phyloP scores from a whole-genome alignment of 2,329 filamentous ascomycete species.

The Didymella exigua region DNA sequence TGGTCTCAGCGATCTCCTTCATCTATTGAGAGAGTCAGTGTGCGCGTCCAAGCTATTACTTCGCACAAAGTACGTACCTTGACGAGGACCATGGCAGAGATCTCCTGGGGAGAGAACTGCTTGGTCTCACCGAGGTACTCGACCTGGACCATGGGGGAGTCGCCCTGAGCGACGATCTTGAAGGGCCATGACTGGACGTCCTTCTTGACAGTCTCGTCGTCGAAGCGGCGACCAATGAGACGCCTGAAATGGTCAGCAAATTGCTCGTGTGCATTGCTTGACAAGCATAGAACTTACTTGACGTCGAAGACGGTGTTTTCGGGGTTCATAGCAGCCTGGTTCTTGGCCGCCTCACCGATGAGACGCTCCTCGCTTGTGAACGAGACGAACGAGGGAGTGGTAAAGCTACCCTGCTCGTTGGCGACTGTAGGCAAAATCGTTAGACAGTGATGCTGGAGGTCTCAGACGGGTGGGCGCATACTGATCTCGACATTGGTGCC shows the following conservation, averaged over 20 bases:
- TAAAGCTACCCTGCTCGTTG: slow-evolving; percentile 99
- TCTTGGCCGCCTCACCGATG: slow-evolving; percentile 99
- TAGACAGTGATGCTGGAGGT: slow-evolving; percentile 22
- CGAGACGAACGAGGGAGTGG: slow-evolving; percentile 97
- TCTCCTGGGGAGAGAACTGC: slow-evolving; percentile 96
- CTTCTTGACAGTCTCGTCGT: slow-evolving; percentile 97
- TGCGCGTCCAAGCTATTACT: neutral
- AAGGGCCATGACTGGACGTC: slow-evolving; percentile 99
- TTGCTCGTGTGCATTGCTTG: neutral
- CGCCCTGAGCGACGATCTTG: slow-evolving; percentile 91
- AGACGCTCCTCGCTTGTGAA: slow-evolving; percentile 99
- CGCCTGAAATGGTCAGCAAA: slow-evolving; percentile 66
- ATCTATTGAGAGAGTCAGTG: slow-evolving; percentile 65
- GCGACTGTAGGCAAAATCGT: slow-evolving; percentile 64
- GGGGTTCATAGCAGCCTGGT: slow-evolving; percentile 99
- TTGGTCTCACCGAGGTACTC: slow-evolving; percentile 95
- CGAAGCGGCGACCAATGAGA: slow-evolving; percentile 94
- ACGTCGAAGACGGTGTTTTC: slow-evolving; percentile 98
- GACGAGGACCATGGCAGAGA: slow-evolving; percentile 97
- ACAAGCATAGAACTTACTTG: slow-evolving; percentile 70
- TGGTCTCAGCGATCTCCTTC: slow-evolving; percentile 98
- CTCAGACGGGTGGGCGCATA: slow-evolving; percentile 52
- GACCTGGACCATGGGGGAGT: slow-evolving; percentile 90
- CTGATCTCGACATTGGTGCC: slow-evolving; percentile 99
- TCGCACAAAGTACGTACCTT: slow-evolving; percentile 67